Evolutionary conservation across 2,329 filamentous ascomycete genomes (phyloP).

Genomic region (Trichoderma sp.): DNA sequence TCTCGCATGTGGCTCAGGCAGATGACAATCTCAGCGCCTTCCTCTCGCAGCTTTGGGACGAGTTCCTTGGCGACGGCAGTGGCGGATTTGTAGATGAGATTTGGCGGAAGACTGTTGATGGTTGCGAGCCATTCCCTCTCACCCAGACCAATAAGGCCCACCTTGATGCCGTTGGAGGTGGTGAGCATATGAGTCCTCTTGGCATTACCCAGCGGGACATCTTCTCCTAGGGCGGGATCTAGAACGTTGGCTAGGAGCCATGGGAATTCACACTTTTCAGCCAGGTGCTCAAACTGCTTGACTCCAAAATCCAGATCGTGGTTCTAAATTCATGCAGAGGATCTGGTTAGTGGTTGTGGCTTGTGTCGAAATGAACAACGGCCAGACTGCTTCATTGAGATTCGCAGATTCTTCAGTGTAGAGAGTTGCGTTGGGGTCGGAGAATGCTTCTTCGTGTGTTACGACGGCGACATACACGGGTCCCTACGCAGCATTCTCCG

Average conservation of each 20-base stretch:
- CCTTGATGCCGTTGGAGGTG: conserved; percentile 77
- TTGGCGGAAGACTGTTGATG: conserved; percentile 79
- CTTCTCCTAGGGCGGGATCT: conserved; percentile 74
- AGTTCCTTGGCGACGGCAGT: conserved; percentile 72
- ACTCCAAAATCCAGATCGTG: conserved; percentile 93
- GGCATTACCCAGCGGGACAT: conserved; percentile 72
- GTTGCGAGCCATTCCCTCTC: conserved; percentile 88
- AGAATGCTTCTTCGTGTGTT: background rate
- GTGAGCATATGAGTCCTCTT: conserved; percentile 73
- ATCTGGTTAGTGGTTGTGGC: background rate
- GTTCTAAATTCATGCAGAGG: conserved; percentile 51
- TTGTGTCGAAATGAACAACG: conserved; percentile 31
- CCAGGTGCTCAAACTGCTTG: conserved; percentile 70
- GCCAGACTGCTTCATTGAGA: too few species aligned
- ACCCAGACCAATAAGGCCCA: conserved; percentile 80
- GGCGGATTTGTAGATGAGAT: conserved; percentile 78
- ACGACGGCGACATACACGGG: background rate
- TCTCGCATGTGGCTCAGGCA: conserved; percentile 83
- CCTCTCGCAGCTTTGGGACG: conserved; percentile 66
- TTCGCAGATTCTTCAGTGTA: background rate
- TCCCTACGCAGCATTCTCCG: background rate
- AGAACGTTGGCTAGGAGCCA: conserved; percentile 89
- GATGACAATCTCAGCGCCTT: conserved; percentile 80
- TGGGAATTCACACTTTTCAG: conserved; percentile 74
- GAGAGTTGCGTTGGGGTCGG: background rate